Base-by-base conservation (phyloP, 2,329 filamentous ascomycete species). In the Zasmidium citrigriseum region DNA sequence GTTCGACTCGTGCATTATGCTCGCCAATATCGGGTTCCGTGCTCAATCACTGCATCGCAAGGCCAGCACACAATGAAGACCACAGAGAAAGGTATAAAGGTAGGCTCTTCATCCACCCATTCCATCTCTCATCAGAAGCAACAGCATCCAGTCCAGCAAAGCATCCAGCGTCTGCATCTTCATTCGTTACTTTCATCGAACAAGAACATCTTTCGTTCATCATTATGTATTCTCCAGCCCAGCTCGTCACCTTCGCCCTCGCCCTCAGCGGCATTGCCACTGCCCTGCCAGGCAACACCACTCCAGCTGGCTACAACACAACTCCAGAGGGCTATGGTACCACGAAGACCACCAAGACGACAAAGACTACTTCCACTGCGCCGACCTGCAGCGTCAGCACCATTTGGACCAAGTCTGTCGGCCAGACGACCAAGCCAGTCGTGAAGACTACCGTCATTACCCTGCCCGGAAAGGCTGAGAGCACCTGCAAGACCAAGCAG, bases 211-310 rank as follows among this genome's bases (percentile, higher is more conserved):
- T 52, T 53, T 60, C 34, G 58, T 18, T 4, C 24, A 41, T 34
- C 55, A 57, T 52, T 3, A 65, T 63, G 63, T 53, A 63, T 51
- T 60, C 60, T 23, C 60, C 60, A 55, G 55, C 61, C 52, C 55
- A 61, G 38, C 54, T 65, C 47, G 54, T 57, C 18, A 58, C 57
- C 41, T 45, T 65, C 25, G 52, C 62, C 25, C 47, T 65, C 29
- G 63, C 55, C 57, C 54, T 65, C 21, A 59, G 61, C 54, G 61
- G 58, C 57, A 18, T 63, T 22, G 61, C 47, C 41, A 58, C 52
- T 54, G 63, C 61, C 23, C 29, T 59, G 16, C 62, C 62, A 22
- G 59, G 49, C 27, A 54, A 45, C 12, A 55, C 52, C n/a, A 38
- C 55, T 41, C 56, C 57, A 45, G 50, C 45, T 25, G 48, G 49